phyloP scores from a whole-genome alignment of 108 stramenopile genomes.

The Skeletonema tropicum region DNA sequence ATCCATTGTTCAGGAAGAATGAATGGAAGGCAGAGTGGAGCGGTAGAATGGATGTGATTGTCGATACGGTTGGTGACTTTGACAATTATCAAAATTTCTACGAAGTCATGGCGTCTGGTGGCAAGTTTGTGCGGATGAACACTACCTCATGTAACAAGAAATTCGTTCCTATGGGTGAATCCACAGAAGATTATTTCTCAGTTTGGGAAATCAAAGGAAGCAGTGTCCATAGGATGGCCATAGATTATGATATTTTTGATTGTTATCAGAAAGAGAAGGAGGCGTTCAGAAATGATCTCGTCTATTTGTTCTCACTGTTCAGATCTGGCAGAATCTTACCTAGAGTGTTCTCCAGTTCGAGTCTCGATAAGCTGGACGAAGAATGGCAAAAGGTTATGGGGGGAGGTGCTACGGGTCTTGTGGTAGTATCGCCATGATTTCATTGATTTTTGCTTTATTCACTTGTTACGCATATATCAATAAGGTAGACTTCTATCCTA shows the following conservation, averaged over 20 bases:
- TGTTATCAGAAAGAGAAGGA: background rate
- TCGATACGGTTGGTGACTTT: background rate
- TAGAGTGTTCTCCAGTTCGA: conserved; percentile 56
- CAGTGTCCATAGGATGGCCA: background rate
- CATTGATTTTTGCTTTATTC: background rate
- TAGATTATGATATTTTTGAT: background rate
- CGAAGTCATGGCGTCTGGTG: background rate
- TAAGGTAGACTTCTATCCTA: background rate
- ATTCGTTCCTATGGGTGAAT: background rate
- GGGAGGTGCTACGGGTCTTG: conserved; percentile 32
- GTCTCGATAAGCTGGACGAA: conserved; percentile 58
- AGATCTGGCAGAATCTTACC: conserved; percentile 57
- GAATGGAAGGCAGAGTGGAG: background rate
- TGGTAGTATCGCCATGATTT: conserved; percentile 63
- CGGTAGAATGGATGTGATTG: background rate
- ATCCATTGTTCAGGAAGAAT: background rate
- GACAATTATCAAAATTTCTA: background rate
- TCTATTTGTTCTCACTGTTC: conserved; percentile 18
- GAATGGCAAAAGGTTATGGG: conserved; percentile 59
- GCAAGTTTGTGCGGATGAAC: background rate
- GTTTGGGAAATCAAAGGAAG: background rate
- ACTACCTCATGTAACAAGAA: background rate
- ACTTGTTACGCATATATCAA: background rate
- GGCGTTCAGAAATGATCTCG: background rate
- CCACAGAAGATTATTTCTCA: background rate